Evolutionary conservation across 1,284 basidiomycete genomes (phyloP).

Genomic region (Austroboletus niveus): DNA sequence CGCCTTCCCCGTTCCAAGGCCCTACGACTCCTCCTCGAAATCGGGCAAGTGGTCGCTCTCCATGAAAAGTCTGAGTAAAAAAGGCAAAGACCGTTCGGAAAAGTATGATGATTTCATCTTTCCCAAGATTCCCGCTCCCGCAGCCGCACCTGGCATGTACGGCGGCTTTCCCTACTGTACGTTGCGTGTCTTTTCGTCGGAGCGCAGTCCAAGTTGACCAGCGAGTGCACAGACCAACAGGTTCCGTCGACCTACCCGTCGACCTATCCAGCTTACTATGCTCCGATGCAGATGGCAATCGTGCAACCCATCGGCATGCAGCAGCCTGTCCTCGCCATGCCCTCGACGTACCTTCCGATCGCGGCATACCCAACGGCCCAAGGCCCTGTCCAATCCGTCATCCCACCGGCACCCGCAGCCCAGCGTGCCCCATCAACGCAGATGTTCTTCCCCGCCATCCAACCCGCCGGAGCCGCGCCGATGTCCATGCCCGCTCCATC

Average conservation of each 20-base stretch:
- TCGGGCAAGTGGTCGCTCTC: conserved; percentile 21
- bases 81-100: conserved; percentile 11
- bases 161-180: conserved; percentile 24
- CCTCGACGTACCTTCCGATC: conserved; percentile 26
- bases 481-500: not conserved
- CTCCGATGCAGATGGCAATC: conserved; percentile 27
- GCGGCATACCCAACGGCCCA: conserved; percentile 13
- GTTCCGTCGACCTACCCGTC: conserved; percentile 5
- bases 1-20: conserved; percentile 24
- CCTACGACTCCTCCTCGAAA: conserved; percentile 7
- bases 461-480: not conserved
- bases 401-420: conserved; percentile 1
- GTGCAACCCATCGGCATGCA: conserved; percentile 21
- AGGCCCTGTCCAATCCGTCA: conserved; percentile 16
- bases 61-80: conserved; percentile 16
- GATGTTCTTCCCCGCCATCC: conserved; percentile 19
- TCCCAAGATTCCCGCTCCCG: conserved; percentile 13
- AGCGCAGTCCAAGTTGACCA: not conserved
- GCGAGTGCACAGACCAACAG: conserved; percentile 22
- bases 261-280: conserved; percentile 27
- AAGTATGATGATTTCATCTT: conserved; percentile 16
- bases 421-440: conserved; percentile 8
- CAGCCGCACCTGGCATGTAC: conserved; percentile 8
- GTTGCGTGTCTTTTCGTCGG: conserved; percentile 2
- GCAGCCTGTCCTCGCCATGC: conserved; percentile 30